Percentiles rank a stretch among this genome's conserved stretches.
Evolutionary conservation across 768 basidiomycete species (phyloP).

Genomic region (Naganishia vaughanmartiniae): DNA sequence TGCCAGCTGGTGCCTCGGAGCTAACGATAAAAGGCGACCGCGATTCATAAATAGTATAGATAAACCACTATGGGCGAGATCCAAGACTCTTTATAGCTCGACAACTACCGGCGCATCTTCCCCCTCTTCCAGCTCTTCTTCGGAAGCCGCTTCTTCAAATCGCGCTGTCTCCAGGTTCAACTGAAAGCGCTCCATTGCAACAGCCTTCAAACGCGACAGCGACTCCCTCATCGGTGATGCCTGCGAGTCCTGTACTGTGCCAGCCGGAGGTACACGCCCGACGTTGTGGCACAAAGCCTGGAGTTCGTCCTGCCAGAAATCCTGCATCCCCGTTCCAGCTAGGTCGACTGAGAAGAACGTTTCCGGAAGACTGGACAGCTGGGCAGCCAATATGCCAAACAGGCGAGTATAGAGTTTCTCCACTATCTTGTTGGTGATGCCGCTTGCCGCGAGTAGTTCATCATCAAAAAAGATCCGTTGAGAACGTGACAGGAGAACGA

Average conservation of each 20-base stretch:
- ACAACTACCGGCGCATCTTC: constrained; percentile 51
- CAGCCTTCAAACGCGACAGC: constrained; percentile 22
- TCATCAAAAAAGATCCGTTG: background rate
- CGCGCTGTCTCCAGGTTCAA: constrained; percentile 36
- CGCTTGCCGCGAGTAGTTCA: constrained; percentile 14
- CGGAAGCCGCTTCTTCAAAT: background rate
- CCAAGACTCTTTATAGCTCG: constrained; percentile 31
- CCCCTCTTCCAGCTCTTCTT: constrained; percentile 40
- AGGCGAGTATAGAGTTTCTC: constrained; percentile 27
- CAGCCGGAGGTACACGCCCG: background rate
- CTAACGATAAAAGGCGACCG: too few species aligned
- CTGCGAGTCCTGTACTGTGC: background rate
- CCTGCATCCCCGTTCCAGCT: constrained; percentile 44
- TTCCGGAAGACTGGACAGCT: constrained; percentile 40
- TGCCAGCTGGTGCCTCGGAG: too few species aligned
- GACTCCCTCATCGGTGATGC: background rate
- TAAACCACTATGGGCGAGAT: too few species aligned
- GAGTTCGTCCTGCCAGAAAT: constrained; percentile 41
- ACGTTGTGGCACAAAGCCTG: constrained; percentile 18
- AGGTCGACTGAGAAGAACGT: constrained; percentile 45
- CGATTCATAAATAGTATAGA: too few species aligned
- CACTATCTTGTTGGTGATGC: background rate
- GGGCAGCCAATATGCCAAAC: constrained; percentile 34
- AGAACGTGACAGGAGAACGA: constrained; percentile 48
- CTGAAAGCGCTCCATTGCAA: constrained; percentile 33